A percentile compares a stretch with the other conserved stretches of the same genome.
Evolutionary conservation across 148 eudicot genomes (phyloP).

Genomic region (Chenopodium album): DNA sequence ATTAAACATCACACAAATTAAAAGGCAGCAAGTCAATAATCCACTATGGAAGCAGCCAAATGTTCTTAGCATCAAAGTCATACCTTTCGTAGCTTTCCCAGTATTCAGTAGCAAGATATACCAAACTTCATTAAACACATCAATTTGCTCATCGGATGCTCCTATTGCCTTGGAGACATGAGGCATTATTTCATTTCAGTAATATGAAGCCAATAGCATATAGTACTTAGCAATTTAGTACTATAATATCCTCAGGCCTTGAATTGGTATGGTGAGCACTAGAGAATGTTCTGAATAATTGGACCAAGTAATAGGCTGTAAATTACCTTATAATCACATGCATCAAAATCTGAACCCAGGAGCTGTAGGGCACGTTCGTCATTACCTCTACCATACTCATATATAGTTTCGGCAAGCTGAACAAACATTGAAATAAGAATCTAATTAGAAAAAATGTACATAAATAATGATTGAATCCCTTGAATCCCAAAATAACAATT

Average conservation of each 20-base stretch:
- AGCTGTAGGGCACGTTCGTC: constrained; percentile 51
- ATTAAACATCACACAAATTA: neutral
- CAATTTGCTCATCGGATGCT: constrained; percentile 92
- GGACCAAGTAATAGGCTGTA: neutral
- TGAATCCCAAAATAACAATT: neutral
- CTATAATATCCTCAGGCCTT: neutral
- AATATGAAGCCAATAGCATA: neutral
- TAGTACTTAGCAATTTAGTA: neutral
- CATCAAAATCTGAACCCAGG: constrained; percentile 71
- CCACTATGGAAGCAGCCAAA: neutral
- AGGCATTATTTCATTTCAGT: neutral
- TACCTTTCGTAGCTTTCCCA: constrained; percentile 68
- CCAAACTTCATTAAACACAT: constrained; percentile 83
- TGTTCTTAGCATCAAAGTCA: neutral
- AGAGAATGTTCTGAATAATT: neutral
- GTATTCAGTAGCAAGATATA: constrained; percentile 56
- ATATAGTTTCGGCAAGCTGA: constrained; percentile 83
- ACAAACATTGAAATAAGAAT: constrained; percentile 6
- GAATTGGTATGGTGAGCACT: neutral
- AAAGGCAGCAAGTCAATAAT: neutral
- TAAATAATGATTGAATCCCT: too few species aligned
- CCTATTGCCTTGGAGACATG: constrained; percentile 59
- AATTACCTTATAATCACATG: constrained; percentile 66
- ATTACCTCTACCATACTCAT: constrained; percentile 71
- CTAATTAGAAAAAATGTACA: neutral